Evolutionary conservation across 257 asterid genomes (phyloP), one percentile per base, ranked within the genome.

Genomic region (Fraxinus excelsior): DNA sequence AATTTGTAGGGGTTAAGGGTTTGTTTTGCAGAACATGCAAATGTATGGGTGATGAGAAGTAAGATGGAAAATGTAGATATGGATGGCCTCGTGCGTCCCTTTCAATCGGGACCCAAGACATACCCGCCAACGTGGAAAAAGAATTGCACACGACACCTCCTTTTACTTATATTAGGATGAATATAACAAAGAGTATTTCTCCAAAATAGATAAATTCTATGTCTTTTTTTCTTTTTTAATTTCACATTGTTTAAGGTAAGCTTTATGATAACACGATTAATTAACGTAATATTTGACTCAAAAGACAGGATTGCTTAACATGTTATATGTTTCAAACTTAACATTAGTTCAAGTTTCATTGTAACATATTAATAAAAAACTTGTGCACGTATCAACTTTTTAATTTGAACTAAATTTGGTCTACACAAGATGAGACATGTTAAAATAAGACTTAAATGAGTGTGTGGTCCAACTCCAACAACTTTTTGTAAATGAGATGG

Each of bases 51-150:
- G 78, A 78, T 79, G 84, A 84, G 82, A 84, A 77, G 84, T 79
- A 74, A 73, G 40, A 70, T 56, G 76, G 71, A 51, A 80, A 74
- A 72, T 67, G 74, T 65, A 83, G 88, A 85, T 81, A 84, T 88
- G 94, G 88, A 87, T 75, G 84, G 84, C 87, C 83, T 73, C 81
- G 19, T 80, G 18, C 82, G 91, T 87, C 93, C 76, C 85, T 81
- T 82, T 82, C 87, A 85, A 38, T 75, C 71, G 76, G 78, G 84
- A 71, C 77, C 81, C 71, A 49, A 80, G 62, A 73, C 28, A 72
- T 75, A 40, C 74, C 80, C 82, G 72, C 79, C 81, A 14, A 3
- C 3, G 53, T 44, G 56, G 56, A 12, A 46, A 44, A 46, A 46
- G n/a, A 21, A n/a, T 58, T 58, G 66, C 29, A 58, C 3, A n/a